phyloP scores from a whole-genome alignment of 2,329 filamentous ascomycete species.

The Massarina eburnea region DNA sequence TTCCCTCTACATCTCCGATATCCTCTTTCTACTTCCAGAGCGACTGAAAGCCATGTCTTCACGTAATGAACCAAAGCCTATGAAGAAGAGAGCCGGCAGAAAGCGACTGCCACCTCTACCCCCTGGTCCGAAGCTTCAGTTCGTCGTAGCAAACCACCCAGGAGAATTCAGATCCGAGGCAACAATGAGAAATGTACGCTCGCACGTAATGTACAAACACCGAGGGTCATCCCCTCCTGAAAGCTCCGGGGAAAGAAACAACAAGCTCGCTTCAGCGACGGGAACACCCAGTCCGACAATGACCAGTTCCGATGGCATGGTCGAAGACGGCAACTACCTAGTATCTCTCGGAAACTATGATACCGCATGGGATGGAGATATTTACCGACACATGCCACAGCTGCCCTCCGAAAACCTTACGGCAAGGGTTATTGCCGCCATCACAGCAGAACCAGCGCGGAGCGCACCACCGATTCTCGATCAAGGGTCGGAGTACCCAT shows the following conservation, averaged over 20 bases:
- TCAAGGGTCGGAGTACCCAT: conserved; percentile 26
- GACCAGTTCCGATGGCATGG: conserved; percentile 15
- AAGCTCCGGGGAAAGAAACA: conserved; percentile 18
- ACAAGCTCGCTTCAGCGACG: conserved; percentile 9
- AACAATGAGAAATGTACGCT: conserved; percentile 39
- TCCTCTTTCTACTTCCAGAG: neutral
- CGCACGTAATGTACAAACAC: conserved; percentile 43
- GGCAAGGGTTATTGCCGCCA: conserved; percentile 26
- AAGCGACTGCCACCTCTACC: conserved; percentile 36
- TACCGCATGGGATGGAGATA: conserved; percentile 19
- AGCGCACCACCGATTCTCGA: conserved; percentile 26
- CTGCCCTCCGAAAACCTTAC: conserved; percentile 25
- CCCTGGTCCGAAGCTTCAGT: conserved; percentile 34
- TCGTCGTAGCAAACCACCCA: conserved; percentile 38
- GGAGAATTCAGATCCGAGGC: conserved; percentile 33
- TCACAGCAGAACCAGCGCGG: conserved; percentile 19
- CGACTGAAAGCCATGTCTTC: conserved; percentile 18
- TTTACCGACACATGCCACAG: conserved; percentile 19
- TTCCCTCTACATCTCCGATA: neutral
- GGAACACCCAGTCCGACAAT: conserved; percentile 26
- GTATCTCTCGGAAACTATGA: conserved; percentile 12
- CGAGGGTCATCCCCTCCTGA: conserved; percentile 25
- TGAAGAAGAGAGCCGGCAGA: conserved; percentile 30
- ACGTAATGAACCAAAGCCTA: conserved; percentile 19
- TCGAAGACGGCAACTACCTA: conserved; percentile 13